phyloP scores from a whole-genome alignment of 352 stramenopile genomes.

The Pythium pyrilobum region DNA sequence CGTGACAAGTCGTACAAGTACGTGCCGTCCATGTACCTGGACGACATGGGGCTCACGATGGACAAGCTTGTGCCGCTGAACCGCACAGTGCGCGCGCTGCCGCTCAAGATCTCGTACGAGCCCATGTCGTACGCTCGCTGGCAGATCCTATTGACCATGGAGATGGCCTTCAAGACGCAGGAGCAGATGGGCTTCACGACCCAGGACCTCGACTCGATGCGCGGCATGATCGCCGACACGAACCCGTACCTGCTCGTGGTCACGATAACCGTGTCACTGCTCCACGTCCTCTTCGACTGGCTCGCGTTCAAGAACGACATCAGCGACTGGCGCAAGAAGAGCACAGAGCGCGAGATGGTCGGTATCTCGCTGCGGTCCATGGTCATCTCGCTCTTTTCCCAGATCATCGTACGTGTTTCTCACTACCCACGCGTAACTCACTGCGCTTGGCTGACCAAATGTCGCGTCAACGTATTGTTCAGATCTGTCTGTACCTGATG shows the following conservation, averaged over 20 bases:
- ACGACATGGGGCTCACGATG: slow-evolving; percentile 65
- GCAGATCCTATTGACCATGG: slow-evolving; percentile 76
- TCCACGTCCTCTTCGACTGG: slow-evolving; percentile 98
- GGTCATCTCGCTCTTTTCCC: slow-evolving; percentile 91
- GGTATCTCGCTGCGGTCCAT: slow-evolving; percentile 92
- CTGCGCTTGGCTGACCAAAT: background rate
- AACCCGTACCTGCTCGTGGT: slow-evolving; percentile 94
- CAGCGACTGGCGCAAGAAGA: slow-evolving; percentile 92
- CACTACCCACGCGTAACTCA: background rate
- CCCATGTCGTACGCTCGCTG: slow-evolving; percentile 73
- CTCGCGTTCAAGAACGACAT: slow-evolving; percentile 98
- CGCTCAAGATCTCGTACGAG: slow-evolving; percentile 66
- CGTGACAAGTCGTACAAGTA: slow-evolving; percentile 50
- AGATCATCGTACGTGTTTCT: slow-evolving; percentile 57
- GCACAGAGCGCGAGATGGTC: slow-evolving; percentile 86
- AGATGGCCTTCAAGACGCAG: slow-evolving; percentile 49
- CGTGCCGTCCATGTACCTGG: slow-evolving; percentile 67
- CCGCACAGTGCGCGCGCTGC: slow-evolving; percentile 39
- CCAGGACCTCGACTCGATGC: slow-evolving; percentile 85
- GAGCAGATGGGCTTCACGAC: slow-evolving; percentile 54
- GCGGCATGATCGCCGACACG: slow-evolving; percentile 91
- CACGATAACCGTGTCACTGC: slow-evolving; percentile 93
- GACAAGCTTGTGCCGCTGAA: slow-evolving; percentile 73
- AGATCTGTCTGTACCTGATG: slow-evolving; percentile 93
- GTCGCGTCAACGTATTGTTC: too few species aligned